Conservation (phyloP, 768 basidiomycete species). For the Phanerochaete sordida region DNA sequence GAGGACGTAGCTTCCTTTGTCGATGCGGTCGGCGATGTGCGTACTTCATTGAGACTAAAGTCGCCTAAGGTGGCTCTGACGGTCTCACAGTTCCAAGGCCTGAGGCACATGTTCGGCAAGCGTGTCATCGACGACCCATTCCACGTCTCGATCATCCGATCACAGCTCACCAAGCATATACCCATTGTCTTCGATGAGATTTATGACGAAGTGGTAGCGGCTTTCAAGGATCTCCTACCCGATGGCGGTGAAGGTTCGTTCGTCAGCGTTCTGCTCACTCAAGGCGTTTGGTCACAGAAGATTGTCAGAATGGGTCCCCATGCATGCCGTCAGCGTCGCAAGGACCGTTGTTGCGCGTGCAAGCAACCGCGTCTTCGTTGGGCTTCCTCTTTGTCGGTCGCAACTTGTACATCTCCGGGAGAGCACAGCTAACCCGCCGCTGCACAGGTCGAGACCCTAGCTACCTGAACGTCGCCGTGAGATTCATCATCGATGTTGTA, state of each 20-base stretch:
- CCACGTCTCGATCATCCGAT: too few relatives aligned
- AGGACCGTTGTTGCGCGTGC: conserved; percentile 35
- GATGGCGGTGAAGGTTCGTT: too few relatives aligned
- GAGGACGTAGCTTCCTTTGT: conserved; percentile 46
- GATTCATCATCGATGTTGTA: too few relatives aligned
- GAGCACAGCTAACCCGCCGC: not conserved
- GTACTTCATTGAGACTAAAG: not conserved
- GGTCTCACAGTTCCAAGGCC: too few relatives aligned
- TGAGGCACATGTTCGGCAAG: too few relatives aligned
- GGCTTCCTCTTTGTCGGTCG: conserved; percentile 38
- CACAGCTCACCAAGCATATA: too few relatives aligned
- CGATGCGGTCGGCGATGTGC: conserved; percentile 33
- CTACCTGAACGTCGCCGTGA: conserved; percentile 30
- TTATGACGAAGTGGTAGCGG: too few relatives aligned
- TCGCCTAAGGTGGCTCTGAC: not conserved
- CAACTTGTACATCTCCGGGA: not conserved
- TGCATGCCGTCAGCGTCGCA: conserved; percentile 13
- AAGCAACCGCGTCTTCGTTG: conserved; percentile 46
- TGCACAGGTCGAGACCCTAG: conserved; percentile 34
- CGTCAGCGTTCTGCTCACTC: too few relatives aligned
- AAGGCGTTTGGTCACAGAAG: too few relatives aligned
- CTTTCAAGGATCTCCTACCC: too few relatives aligned
- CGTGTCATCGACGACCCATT: too few relatives aligned
- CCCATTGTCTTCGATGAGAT: too few relatives aligned
- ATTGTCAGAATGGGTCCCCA: conserved; percentile 5